A percentile compares a stretch with the other conserved stretches of the same genome.
Conservation (phyloP, 1,284 basidiomycete genomes). For the Cryptococcus floricola region DNA sequence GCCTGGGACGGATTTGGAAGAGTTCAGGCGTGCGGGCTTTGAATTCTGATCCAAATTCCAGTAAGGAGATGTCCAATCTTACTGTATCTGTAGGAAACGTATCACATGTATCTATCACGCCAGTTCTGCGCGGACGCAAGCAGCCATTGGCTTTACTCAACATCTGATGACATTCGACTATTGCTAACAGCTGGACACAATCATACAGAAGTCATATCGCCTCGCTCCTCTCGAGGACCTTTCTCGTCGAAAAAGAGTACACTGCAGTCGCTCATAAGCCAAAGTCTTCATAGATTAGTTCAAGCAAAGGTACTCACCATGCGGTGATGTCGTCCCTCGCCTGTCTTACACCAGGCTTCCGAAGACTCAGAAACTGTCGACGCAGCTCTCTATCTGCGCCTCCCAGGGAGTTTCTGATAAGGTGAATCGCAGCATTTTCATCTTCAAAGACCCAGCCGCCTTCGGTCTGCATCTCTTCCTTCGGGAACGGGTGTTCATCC, state of each 20-base stretch:
- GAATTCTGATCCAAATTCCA: slow-evolving; percentile 59
- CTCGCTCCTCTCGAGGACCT: neutral
- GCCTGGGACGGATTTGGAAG: slow-evolving; percentile 57
- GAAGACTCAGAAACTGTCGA: neutral
- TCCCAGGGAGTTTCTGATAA: neutral
- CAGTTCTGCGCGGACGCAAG: too few species aligned
- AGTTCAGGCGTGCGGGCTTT: slow-evolving; percentile 75
- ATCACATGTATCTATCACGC: too few species aligned
- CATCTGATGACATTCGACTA: too few species aligned
- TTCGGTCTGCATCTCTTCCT: neutral
- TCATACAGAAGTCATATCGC: neutral
- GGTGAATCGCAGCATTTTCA: neutral
- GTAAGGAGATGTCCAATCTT: too few species aligned
- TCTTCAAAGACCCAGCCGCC: neutral
- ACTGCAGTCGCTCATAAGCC: neutral
- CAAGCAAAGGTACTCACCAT: neutral
- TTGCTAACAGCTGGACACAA: too few species aligned
- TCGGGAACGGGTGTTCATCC: neutral
- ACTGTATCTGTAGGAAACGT: too few species aligned
- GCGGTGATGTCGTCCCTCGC: neutral
- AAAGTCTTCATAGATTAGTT: neutral
- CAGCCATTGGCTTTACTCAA: too few species aligned
- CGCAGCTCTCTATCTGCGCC: neutral
- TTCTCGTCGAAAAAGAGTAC: neutral
- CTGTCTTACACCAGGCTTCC: neutral